Evolutionary conservation across 148 eudicot genomes (phyloP).

Genomic region (Vaccinium darrowii): DNA sequence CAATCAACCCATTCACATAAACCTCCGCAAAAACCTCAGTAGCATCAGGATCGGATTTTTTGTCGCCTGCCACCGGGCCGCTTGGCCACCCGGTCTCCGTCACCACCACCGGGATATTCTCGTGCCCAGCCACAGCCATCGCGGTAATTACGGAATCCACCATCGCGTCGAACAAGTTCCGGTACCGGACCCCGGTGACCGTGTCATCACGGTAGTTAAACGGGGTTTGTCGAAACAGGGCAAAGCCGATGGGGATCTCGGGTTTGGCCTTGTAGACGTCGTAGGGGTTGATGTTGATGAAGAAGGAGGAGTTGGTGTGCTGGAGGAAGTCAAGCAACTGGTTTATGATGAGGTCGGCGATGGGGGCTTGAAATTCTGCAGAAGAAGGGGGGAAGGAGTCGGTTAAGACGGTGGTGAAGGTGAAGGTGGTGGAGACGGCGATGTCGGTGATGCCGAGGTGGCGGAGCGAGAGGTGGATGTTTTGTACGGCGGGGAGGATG

Average conservation of each 20-base stretch:
- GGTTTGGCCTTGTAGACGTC: constrained; percentile 30
- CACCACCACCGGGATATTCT: constrained; percentile 70
- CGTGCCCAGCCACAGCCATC: constrained; percentile 70
- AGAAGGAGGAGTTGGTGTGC: constrained; percentile 62
- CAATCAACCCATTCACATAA: constrained; percentile 58
- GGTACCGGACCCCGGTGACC: constrained; percentile 70
- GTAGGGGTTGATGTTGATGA: constrained; percentile 66
- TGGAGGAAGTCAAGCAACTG: constrained; percentile 57
- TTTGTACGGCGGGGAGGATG: constrained; percentile 59
- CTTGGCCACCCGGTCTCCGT: constrained; percentile 83
- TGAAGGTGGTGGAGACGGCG: constrained; percentile 67
- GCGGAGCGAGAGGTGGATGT: constrained; percentile 46
- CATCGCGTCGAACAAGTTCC: constrained; percentile 80
- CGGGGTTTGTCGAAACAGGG: constrained; percentile 53
- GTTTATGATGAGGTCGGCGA: constrained; percentile 32
- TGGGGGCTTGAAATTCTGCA: constrained; percentile 58
- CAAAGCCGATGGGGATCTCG: constrained; percentile 66
- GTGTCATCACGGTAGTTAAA: constrained; percentile 69
- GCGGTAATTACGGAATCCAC: constrained; percentile 62
- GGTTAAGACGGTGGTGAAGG: constrained; percentile 41
- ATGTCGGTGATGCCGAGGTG: constrained; percentile 52
- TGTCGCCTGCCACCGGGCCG: constrained; percentile 9
- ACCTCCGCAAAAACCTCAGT: constrained; percentile 50
- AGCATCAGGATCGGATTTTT: constrained; percentile 34
- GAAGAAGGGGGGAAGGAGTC: constrained; percentile 73